phyloP scores from a whole-genome alignment of 1,284 basidiomycete species.

The Austroboletus niveus region DNA sequence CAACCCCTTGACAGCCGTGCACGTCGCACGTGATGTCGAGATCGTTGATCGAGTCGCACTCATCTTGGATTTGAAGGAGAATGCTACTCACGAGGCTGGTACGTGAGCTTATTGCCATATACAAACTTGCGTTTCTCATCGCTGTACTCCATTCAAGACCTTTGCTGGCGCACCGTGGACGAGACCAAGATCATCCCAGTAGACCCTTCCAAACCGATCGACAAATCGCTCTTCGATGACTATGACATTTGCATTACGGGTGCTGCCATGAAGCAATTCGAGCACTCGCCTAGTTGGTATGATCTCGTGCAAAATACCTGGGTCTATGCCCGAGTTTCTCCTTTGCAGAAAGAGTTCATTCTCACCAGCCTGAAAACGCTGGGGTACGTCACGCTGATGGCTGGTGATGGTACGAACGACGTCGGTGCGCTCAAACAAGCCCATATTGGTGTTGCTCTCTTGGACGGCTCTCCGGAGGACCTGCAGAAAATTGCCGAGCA shows the following conservation, averaged over 20 bases:
- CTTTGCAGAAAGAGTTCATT: conserved; percentile 91
- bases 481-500: conserved; percentile 91
- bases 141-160: conserved; percentile 44
- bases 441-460: conserved; percentile 89
- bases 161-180: conserved; percentile 93
- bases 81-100: conserved; percentile 68
- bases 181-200: conserved; percentile 85
- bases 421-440: conserved; percentile 96
- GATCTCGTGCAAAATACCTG: conserved; percentile 89
- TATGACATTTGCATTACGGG: conserved; percentile 97
- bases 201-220: conserved; percentile 74
- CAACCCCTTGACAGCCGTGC: conserved; percentile 92
- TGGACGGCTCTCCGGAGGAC: conserved; percentile 90
- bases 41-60: conserved; percentile 92
- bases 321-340: conserved; percentile 98
- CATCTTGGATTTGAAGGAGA: conserved; percentile 87
- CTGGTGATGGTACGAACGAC: conserved; percentile 96
- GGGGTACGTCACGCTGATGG: conserved; percentile 92
- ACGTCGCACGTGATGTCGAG: conserved; percentile 92
- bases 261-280: conserved; percentile 84
- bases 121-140: background rate
- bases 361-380: conserved; percentile 84
- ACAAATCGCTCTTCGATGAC: conserved; percentile 70
- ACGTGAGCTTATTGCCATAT: conserved; percentile 21
- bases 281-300: conserved; percentile 60